Evolutionary conservation across 2,329 filamentous ascomycete genomes (phyloP).

Genomic region (Exophiala spinifera): DNA sequence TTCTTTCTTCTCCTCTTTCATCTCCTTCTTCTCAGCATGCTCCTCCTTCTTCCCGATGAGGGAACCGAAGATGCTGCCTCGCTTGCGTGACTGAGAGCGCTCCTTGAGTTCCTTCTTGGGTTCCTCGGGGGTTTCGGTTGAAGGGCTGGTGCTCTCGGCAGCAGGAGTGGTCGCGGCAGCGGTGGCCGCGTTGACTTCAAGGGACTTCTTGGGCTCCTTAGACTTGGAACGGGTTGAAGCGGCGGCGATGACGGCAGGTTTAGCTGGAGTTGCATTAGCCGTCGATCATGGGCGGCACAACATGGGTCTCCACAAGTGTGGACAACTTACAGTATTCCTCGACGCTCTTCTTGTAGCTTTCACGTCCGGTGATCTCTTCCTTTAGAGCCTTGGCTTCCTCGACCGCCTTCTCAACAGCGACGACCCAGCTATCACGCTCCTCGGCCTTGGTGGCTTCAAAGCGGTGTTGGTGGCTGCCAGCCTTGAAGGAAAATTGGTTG

Average conservation of each 20-base stretch:
- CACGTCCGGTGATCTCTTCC: slow-evolving; percentile 69
- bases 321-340: slow-evolving; percentile 63
- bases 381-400: slow-evolving; percentile 80
- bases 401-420: slow-evolving; percentile 76
- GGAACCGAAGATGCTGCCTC: slow-evolving; percentile 56
- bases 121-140: slow-evolving; percentile 28
- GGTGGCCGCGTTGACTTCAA: slow-evolving; percentile 22
- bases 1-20: slow-evolving; percentile 38
- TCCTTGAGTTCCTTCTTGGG: slow-evolving; percentile 54
- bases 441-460: slow-evolving; percentile 75
- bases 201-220: slow-evolving; percentile 35
- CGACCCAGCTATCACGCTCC: slow-evolving; percentile 91
- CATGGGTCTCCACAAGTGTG: not conserved
- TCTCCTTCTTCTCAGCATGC: slow-evolving; percentile 44
- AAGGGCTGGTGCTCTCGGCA: slow-evolving; percentile 24
- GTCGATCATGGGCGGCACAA: slow-evolving; percentile 18
- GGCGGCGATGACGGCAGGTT: slow-evolving; percentile 42
- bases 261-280: slow-evolving; percentile 37
- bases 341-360: slow-evolving; percentile 83
- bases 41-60: slow-evolving; percentile 60
- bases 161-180: slow-evolving; percentile 14
- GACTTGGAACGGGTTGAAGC: slow-evolving; percentile 34
- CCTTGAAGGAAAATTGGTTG: slow-evolving; percentile 80
- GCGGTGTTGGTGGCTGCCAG: slow-evolving; percentile 84
- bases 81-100: slow-evolving; percentile 59